These are phyloP conservation scores for Phaeoacremonium minimum DNA, from an alignment of 2,329 filamentous ascomycete genomes.

Conservation along the genomic window DNA sequence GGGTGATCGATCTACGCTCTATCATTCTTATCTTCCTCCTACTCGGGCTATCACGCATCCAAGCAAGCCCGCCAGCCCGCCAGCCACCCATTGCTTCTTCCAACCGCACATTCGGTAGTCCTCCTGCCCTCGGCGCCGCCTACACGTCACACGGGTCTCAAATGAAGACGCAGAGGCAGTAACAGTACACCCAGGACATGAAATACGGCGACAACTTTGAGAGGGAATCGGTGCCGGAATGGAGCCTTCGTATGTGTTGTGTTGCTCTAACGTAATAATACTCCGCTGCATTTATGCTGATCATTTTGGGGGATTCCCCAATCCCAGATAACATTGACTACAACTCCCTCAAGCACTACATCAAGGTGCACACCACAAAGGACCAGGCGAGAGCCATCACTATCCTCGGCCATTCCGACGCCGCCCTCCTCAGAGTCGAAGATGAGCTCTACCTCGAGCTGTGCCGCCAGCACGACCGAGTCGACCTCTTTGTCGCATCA, in stretches of 20 bases:
- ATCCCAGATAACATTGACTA: constrained; percentile 78
- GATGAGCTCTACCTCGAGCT: constrained; percentile 67
- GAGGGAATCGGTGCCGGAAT: constrained; percentile 74
- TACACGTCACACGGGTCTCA: too few species aligned
- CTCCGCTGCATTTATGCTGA: constrained; percentile 3
- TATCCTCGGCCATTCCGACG: constrained; percentile 68
- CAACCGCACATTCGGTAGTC: too few species aligned
- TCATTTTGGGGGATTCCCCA: constrained; percentile 3
- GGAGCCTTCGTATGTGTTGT: constrained; percentile 62
- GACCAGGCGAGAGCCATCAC: constrained; percentile 66
- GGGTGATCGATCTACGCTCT: too few species aligned
- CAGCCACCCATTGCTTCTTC: too few species aligned
- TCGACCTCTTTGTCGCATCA: constrained; percentile 73
- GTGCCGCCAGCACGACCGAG: constrained; percentile 69
- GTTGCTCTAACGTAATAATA: not conserved
- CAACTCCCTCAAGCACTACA: constrained; percentile 79
- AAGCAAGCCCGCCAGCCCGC: too few species aligned
- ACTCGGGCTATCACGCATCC: too few species aligned
- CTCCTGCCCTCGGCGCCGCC: too few species aligned
- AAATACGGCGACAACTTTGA: constrained; percentile 75
- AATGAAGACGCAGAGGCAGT: not conserved
- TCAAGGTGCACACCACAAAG: constrained; percentile 73
- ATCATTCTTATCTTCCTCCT: too few species aligned
- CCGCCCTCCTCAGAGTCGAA: constrained; percentile 60
- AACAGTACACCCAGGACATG: constrained; percentile 38